Percentiles rank a stretch among this genome's conserved stretches.
phyloP scores from a whole-genome alignment of 768 basidiomycete species.

The Omphalotus guepiniiformis region DNA sequence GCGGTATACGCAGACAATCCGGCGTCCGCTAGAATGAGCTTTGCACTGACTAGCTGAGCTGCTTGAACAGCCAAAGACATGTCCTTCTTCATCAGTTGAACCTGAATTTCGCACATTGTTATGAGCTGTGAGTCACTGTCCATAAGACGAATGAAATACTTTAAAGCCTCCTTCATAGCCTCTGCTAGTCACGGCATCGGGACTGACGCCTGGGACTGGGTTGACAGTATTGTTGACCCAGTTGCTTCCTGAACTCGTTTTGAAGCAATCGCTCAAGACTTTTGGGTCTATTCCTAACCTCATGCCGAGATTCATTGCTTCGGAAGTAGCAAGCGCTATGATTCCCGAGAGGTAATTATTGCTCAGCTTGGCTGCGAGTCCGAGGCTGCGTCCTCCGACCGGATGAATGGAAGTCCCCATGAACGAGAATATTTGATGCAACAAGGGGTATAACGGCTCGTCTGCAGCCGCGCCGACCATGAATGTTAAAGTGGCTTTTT shows the following conservation, averaged over 20 bases:
- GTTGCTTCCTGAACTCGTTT: slow-evolving; percentile 36
- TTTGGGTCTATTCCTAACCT: slow-evolving; percentile 37
- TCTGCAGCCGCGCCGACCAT: slow-evolving; percentile 34
- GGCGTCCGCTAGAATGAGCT: slow-evolving; percentile 34
- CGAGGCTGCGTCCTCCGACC: slow-evolving; percentile 35
- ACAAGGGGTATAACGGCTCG: slow-evolving; percentile 28
- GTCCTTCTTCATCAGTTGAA: slow-evolving; percentile 44
- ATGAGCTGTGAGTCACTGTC: background rate
- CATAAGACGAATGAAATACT: slow-evolving; percentile 14
- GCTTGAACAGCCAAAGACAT: slow-evolving; percentile 35
- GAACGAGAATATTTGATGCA: slow-evolving; percentile 27
- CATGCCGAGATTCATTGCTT: slow-evolving; percentile 44
- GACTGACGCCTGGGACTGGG: slow-evolving; percentile 41
- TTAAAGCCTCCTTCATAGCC: slow-evolving; percentile 42
- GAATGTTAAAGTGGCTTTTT: slow-evolving; percentile 33
- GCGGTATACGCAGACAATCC: slow-evolving; percentile 34
- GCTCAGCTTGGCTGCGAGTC: slow-evolving; percentile 40
- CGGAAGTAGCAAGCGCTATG: slow-evolving; percentile 37
- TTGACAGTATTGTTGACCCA: slow-evolving; percentile 40
- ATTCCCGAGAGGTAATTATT: slow-evolving; percentile 41
- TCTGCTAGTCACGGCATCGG: slow-evolving; percentile 37
- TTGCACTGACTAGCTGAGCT: slow-evolving; percentile 32
- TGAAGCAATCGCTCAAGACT: slow-evolving; percentile 32
- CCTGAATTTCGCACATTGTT: slow-evolving; percentile 16
- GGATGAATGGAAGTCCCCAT: slow-evolving; percentile 35